Evolutionary conservation across 225 moss, liverwort and hornwort genomes (phyloP), one percentile per base, ranked within the genome.

Genomic region (Neckera pumila): DNA sequence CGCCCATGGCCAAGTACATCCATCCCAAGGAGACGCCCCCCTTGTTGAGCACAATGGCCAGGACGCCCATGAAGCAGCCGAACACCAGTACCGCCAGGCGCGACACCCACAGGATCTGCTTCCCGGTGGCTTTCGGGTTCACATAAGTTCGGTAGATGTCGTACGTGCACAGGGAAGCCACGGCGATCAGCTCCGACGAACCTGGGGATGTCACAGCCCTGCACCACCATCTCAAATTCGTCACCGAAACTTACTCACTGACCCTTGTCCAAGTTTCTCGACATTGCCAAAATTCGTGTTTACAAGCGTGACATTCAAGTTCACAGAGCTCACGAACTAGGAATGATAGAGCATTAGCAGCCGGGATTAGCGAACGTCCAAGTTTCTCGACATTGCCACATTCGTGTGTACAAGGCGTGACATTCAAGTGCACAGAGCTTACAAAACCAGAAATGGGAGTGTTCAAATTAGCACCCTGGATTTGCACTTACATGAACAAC

Each of bases 1-100:
- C 95, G 43, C 96, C 96, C 97, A 97, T 97, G n/a, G 96, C 96
- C 85, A 95, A 79, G 77, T 96, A 96, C 96, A 97, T 96, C 97
- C 97, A 97, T 19, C 97, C 95, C 5, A 97, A 86, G 14, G 96
- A 96, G 60, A 97, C 96, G 9, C 97, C 95, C 15, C 95, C 96
- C 53, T 88, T 88, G 89, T 97, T 97, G 80, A 97, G 85, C 38
- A 95, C 12, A 88, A 92, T 90, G 33, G 96, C 97, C 88, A 97
- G 89, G 64, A 96, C 96, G 40, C 97, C 97, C 96, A 97, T 97
- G 84, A 97, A 93, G 89, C 94, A 89, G 6, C 97, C 96, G 80
- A 97, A 95, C 21, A 61, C 28, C n/a, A 96, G 53, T 77, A 96
- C 94, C 34, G 93, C 64, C 18, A 36, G 51, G 12, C 95, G 90